Base-by-base conservation (phyloP, 768 basidiomycete species). In the Phallus indusiatus region DNA sequence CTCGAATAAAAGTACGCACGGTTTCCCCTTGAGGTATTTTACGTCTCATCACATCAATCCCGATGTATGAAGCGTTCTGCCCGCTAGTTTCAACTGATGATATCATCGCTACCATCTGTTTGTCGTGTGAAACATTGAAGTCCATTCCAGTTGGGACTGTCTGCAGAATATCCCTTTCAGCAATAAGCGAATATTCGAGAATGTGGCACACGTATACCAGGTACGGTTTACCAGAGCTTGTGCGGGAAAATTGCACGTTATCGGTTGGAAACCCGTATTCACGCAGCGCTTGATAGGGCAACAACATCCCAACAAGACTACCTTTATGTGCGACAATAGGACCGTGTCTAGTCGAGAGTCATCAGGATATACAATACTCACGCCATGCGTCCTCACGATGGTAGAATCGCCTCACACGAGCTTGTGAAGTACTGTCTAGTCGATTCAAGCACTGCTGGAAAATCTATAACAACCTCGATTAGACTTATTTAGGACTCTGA, bases 81-180 rank as follows among this genome's bases (percentile, higher is more conserved):
- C 22, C 12, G 20, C 36, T 48, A 66, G 69, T 67, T 73, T 81
- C 51, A 81, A 86, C 2, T 81, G 81, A 18, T 78, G 81, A 18
- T 75, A 72, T 85, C 79, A 94, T 82, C 14, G 80, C 86, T 57
- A 93, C 74, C 22, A 88, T 66, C 2, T 77, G 78, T 65, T 84
- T 85, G 68, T 94, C 91, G 67, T 94, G 90, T 20, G 90, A 82
- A 55, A 93, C 75, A 68, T 93, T 94, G 74, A 81, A 93, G 0
- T 78, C 87, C 47, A 93, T 75, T 6, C 34, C 51, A 24, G 36
- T 62, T 18, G 53, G 36, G 12, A 11, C n/a, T 34, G 50, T 47
- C 57, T 59, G 24, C 16, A 33, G 18, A 42, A 56, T 5, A 36
- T 33, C 28, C 5, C n/a, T 3, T 10, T 36, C 28, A 34, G 14